These are phyloP conservation scores for Penicillium malachiteum DNA, from an alignment of 495 filamentous ascomycete genomes.

Conservation along the genomic window DNA sequence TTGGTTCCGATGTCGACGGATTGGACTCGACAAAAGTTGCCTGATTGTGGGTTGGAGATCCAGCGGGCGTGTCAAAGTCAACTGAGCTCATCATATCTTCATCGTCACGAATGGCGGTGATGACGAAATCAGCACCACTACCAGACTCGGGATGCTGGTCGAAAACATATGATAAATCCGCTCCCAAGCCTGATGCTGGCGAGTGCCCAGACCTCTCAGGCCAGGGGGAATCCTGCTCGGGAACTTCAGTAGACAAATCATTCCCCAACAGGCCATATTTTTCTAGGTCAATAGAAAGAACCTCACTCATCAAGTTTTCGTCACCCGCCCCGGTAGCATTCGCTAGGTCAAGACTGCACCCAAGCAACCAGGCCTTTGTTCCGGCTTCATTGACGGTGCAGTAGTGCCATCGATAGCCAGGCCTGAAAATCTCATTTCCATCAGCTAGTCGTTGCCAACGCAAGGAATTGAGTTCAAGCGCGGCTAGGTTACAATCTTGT, in stretches of 20 bases:
- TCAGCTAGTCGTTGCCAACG: conserved; percentile 94
- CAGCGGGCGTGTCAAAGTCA: conserved; percentile 43
- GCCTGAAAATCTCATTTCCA: conserved; percentile 85
- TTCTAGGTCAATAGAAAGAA: conserved; percentile 84
- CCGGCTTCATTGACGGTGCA: conserved; percentile 90
- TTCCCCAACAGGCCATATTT: conserved; percentile 86
- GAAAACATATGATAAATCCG: conserved; percentile 81
- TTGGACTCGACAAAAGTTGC: conserved; percentile 63
- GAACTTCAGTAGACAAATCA: conserved; percentile 59
- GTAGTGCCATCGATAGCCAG: conserved; percentile 93
- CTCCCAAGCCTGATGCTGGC: conserved; percentile 63
- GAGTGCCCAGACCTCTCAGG: conserved; percentile 48
- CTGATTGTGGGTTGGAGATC: conserved; percentile 37
- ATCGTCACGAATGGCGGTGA: conserved; percentile 76
- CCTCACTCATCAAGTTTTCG: conserved; percentile 90
- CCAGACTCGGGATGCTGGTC: conserved; percentile 74
- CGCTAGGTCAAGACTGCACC: conserved; percentile 70
- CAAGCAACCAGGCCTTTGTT: conserved; percentile 95
- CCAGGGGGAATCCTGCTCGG: conserved; percentile 55
- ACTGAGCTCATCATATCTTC: conserved; percentile 55
- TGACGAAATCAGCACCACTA: conserved; percentile 79
- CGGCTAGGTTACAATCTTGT: conserved; percentile 85
- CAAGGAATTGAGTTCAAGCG: conserved; percentile 78
- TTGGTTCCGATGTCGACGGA: conserved; percentile 72
- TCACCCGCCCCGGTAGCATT: conserved; percentile 52